Conservation (phyloP, 345 rosid species). For the Arabidopsis suecica region DNA sequence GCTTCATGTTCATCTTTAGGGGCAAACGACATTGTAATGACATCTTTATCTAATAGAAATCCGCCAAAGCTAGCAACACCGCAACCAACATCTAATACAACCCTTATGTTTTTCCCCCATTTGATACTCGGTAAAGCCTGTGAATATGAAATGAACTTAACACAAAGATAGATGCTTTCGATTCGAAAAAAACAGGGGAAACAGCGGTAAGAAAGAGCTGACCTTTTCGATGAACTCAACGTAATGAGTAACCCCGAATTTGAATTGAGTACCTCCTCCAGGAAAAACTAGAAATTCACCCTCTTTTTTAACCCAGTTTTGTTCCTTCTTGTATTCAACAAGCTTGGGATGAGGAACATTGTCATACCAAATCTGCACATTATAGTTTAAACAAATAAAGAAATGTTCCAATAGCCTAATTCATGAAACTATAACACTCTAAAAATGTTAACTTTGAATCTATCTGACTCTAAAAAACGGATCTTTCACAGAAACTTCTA, state of each 20-base stretch:
- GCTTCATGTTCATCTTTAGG: constrained; percentile 99
- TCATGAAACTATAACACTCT: not conserved
- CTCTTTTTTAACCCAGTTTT: constrained; percentile 78
- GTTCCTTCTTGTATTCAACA: constrained; percentile 94
- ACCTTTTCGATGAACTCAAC: constrained; percentile 73
- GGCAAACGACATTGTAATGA: constrained; percentile 89
- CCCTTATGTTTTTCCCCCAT: constrained; percentile 77
- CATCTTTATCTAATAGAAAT: constrained; percentile 71
- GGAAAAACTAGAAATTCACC: constrained; percentile 79
- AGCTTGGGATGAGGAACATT: constrained; percentile 97
- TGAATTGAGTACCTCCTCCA: constrained; percentile 97
- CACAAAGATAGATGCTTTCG: not conserved
- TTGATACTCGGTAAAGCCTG: constrained; percentile 72
- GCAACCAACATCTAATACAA: constrained; percentile 86
- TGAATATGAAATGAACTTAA: not conserved
- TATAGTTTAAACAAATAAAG: not conserved
- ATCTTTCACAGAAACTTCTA: constrained; percentile 16
- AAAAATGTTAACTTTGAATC: not conserved
- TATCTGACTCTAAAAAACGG: not conserved
- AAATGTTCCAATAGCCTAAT: constrained; percentile 7
- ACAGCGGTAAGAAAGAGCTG: not conserved
- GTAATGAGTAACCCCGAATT: constrained; percentile 75
- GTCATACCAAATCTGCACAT: constrained; percentile 70
- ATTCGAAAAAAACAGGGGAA: not conserved
- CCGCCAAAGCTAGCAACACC: constrained; percentile 98